Evolutionary conservation across 2,329 filamentous ascomycete species (phyloP), one percentile per base, ranked within the genome.

Genomic region (Exophiala mesophila): DNA sequence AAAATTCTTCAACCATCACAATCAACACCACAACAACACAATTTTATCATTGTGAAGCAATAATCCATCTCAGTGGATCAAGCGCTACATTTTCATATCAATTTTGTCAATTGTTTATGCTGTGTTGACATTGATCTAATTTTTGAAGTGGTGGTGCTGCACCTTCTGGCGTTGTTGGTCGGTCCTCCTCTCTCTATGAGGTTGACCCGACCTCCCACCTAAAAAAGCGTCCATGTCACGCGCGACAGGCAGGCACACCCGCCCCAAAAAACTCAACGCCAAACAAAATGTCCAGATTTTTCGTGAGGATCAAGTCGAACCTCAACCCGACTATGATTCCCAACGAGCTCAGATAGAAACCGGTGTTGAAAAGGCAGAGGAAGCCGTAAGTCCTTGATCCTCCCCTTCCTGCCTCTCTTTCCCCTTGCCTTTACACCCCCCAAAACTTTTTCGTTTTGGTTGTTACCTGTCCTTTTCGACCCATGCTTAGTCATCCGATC

Each of bases 291-390:
- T 96, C 62, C 82, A 83, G 47, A 83, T 98, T 58, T 78, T 96
- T 61, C 80, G 85, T 65, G 90, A 97, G 70, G 77, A 88, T 66
- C 86, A 97, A 63, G 84, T 97, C 68, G 88, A 96, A 63, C 76
- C 83, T 61, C 78, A 75, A 60, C 80, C 88, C 67, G 94, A 96
- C 66, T 87, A 94, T 69, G 79, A 82, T 55, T 79, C 85, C 59
- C 82, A 90, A 63, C 85, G 84, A 57, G 83, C 84, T 63, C 87
- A 83, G 60, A 88, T 96, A 63, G 88, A 92, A 63, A 96, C 89
- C 55, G 92, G 92, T 68, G 92, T 98, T 58, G 92, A 98, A 69
- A 89, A 94, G 64, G 86, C 82, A 54, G 92, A 98, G 70, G 89
- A 97, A 79, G 90, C 90, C 72, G 92, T 96, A 69, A 80, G 88